Evolutionary conservation across 1,284 basidiomycete species (phyloP).

Genomic region (Rhodotorula sp.): DNA sequence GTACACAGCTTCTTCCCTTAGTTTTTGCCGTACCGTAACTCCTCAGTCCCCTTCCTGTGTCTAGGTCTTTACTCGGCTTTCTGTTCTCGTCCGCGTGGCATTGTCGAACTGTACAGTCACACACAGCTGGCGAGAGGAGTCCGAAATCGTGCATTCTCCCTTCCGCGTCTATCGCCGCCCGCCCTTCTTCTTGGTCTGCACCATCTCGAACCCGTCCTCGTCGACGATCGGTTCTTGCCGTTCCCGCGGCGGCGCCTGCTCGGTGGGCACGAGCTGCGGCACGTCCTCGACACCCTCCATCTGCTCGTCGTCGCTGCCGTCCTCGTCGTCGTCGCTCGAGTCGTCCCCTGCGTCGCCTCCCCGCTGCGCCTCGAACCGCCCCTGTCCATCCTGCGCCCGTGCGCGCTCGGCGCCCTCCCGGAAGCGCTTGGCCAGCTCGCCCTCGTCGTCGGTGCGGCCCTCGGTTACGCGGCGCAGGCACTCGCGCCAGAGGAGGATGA

Average conservation of each 20-base stretch:
- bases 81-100: too few species aligned
- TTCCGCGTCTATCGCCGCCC: slow-evolving; percentile 13
- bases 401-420: slow-evolving; percentile 63
- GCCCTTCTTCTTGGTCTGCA: slow-evolving; percentile 61
- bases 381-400: slow-evolving; percentile 58
- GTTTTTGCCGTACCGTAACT: background rate
- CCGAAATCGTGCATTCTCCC: background rate
- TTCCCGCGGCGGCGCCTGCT: slow-evolving; percentile 29
- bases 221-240: slow-evolving; percentile 70
- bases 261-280: slow-evolving; percentile 57
- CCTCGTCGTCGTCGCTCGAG: slow-evolving; percentile 11
- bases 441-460: slow-evolving; percentile 41
- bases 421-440: slow-evolving; percentile 58
- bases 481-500: slow-evolving; percentile 39
- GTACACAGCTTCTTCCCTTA: background rate
- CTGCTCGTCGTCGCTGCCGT: slow-evolving; percentile 38
- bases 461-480: slow-evolving; percentile 17
- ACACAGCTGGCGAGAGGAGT: background rate
- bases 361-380: slow-evolving; percentile 51
- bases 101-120: too few species aligned
- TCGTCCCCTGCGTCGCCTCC: slow-evolving; percentile 34
- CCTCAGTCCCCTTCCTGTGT: background rate
- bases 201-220: slow-evolving; percentile 82
- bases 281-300: slow-evolving; percentile 58
- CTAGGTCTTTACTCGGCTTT: background rate